Evolutionary conservation across 306 rosid species (phyloP).

Genomic region (Trichosanthes truncata): DNA sequence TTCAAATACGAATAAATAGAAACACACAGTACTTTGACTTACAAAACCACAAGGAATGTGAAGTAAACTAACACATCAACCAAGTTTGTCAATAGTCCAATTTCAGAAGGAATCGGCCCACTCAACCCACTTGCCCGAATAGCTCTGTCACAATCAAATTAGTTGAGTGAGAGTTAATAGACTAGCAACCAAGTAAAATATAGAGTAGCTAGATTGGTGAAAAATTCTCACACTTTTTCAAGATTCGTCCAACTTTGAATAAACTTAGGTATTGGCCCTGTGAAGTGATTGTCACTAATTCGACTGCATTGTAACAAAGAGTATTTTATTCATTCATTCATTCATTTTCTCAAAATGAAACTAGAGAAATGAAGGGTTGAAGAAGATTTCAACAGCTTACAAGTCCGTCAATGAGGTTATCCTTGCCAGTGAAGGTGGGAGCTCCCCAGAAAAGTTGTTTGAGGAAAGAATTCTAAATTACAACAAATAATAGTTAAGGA

Average conservation of each 20-base stretch:
- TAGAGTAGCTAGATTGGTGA: neutral
- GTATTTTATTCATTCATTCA: neutral
- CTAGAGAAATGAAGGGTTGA: neutral
- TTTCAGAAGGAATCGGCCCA: conserved; percentile 58
- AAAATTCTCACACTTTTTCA: conserved; percentile 29
- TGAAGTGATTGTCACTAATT: conserved; percentile 43
- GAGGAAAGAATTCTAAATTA: conserved; percentile 40
- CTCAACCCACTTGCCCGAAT: conserved; percentile 65
- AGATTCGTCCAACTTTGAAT: conserved; percentile 47
- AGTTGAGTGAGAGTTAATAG: neutral
- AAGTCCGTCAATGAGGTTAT: conserved; percentile 34
- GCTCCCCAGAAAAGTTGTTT: conserved; percentile 50
- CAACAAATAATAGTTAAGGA: neutral
- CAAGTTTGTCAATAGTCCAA: conserved; percentile 27
- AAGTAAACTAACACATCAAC: conserved; percentile 43
- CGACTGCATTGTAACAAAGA: conserved; percentile 34
- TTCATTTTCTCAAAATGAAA: neutral
- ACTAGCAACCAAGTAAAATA: neutral
- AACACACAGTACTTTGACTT: neutral
- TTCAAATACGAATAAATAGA: neutral
- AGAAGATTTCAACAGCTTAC: conserved; percentile 28
- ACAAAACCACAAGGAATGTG: neutral
- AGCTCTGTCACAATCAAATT: conserved; percentile 21
- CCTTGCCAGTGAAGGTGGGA: conserved; percentile 39
- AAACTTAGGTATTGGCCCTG: conserved; percentile 46